Evolutionary conservation across 768 basidiomycete genomes (phyloP).

Genomic region (Russula sp.): DNA sequence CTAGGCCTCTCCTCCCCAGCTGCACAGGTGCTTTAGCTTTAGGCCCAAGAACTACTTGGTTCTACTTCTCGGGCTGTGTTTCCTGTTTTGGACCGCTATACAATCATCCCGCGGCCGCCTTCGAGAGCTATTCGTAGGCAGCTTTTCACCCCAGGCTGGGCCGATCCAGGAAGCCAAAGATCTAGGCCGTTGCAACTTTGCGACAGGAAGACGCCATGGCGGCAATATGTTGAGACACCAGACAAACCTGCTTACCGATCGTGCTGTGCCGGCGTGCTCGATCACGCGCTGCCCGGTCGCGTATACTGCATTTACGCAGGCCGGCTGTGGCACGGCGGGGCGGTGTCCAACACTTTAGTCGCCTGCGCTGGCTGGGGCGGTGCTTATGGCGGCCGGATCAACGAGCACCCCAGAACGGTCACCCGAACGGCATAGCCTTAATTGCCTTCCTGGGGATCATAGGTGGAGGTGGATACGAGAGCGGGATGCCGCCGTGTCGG

Average conservation of each 20-base stretch:
- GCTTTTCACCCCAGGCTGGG: neutral
- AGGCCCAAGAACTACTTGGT: neutral
- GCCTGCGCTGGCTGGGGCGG: neutral
- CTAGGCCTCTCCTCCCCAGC: too few relatives aligned
- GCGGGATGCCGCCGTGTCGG: too few relatives aligned
- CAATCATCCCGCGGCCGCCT: neutral
- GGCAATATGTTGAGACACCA: neutral
- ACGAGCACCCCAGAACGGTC: neutral
- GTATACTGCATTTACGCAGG: neutral
- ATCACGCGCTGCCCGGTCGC: neutral
- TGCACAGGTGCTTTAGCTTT: neutral
- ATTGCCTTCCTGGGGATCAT: neutral
- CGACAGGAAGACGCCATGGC: neutral
- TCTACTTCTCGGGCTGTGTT: neutral
- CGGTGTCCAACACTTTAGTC: neutral
- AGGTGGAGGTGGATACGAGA: too few relatives aligned
- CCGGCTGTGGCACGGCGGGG: neutral
- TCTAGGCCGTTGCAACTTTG: neutral
- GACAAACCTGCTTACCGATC: neutral
- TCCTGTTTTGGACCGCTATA: neutral
- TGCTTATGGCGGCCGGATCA: neutral
- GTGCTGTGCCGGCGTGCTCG: neutral
- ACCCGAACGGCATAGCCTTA: neutral
- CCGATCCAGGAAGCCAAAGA: constrained; percentile 13
- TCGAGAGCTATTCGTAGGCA: neutral